A percentile compares a stretch with the other conserved stretches of the same genome.
Conservation (phyloP, 768 basidiomycete genomes). For the Termitomyces sp. region DNA sequence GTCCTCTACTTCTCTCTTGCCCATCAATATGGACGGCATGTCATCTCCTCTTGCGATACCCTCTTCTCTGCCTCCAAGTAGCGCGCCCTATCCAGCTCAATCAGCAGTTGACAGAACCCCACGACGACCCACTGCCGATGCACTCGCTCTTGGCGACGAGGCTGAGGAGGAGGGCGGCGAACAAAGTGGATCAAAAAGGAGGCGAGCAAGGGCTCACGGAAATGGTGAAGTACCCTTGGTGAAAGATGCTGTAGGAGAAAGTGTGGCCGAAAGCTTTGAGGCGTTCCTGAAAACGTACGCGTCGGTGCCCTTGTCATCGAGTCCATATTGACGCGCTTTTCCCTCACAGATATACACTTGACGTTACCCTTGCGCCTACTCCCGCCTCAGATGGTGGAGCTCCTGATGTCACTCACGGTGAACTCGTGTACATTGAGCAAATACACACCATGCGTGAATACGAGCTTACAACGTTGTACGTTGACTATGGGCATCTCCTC, state of each 20-base stretch:
- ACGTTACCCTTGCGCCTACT: constrained; percentile 72
- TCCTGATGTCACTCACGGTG: constrained; percentile 50
- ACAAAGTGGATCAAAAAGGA: constrained; percentile 34
- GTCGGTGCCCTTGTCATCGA: not conserved
- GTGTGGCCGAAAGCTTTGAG: constrained; percentile 88
- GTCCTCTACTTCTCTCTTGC: constrained; percentile 17
- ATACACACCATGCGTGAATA: constrained; percentile 94
- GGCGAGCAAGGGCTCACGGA: constrained; percentile 44
- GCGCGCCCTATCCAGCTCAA: constrained; percentile 34
- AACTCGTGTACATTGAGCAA: constrained; percentile 85
- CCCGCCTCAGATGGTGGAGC: constrained; percentile 70
- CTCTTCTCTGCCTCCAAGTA: constrained; percentile 50
- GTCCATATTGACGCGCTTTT: constrained; percentile 11
- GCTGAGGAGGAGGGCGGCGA: constrained; percentile 35
- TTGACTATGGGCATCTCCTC: constrained; percentile 90
- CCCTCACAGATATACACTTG: constrained; percentile 72
- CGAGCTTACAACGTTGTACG: constrained; percentile 91
- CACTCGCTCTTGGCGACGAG: constrained; percentile 51
- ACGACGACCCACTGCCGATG: constrained; percentile 43
- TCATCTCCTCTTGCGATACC: constrained; percentile 53
- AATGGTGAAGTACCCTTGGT: constrained; percentile 79
- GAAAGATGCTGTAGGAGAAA: constrained; percentile 92
- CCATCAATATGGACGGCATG: constrained; percentile 53
- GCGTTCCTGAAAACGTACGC: constrained; percentile 87
- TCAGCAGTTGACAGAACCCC: constrained; percentile 29